These are phyloP conservation scores for Wolfiporia cocos DNA, from an alignment of 1,284 basidiomycete species.

Conservation along the genomic window DNA sequence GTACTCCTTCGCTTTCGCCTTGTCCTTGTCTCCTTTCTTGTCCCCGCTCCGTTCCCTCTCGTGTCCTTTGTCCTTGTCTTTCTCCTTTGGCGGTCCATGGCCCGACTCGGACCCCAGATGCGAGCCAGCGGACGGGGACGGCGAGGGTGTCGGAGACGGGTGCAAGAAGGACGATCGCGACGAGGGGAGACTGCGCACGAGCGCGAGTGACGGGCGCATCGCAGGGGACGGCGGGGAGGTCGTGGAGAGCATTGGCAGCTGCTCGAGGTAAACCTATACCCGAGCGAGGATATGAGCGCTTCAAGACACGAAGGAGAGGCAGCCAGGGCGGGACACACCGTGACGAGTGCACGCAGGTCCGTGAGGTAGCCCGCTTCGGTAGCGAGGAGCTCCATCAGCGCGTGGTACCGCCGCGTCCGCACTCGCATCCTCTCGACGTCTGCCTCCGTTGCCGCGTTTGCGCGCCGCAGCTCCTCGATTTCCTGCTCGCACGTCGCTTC, in stretches of 20 bases:
- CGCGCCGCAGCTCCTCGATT: conserved; percentile 5
- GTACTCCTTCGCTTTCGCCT: conserved; percentile 4
- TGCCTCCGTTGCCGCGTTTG: conserved; percentile 11
- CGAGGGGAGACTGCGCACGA: conserved; percentile 16
- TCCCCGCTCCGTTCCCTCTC: conserved; percentile 3
- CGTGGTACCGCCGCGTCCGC: conserved; percentile 43
- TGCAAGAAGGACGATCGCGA: conserved; percentile 17
- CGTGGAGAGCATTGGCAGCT: conserved; percentile 21
- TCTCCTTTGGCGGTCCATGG: conserved; percentile 8
- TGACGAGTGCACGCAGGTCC: conserved; percentile 72
- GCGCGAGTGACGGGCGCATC: conserved; percentile 18
- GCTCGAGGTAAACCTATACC: conserved; percentile 30
- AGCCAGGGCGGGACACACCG: conserved; percentile 42
- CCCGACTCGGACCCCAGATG: conserved; percentile 6
- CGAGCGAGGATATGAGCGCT: neutral
- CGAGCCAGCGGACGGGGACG: conserved; percentile 10
- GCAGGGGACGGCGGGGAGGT: conserved; percentile 17
- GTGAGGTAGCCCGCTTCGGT: conserved; percentile 80
- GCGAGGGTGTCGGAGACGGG: conserved; percentile 10
- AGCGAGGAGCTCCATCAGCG: conserved; percentile 73
- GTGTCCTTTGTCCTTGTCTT: conserved; percentile 4
- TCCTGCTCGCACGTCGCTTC: conserved; percentile 9
- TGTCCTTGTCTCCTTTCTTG: conserved; percentile 3
- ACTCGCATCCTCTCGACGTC: conserved; percentile 9
- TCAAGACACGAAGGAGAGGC: neutral